Base-by-base conservation (phyloP, 192 early-diverging fungal species). In the Rhizophlyctis rosea region DNA sequence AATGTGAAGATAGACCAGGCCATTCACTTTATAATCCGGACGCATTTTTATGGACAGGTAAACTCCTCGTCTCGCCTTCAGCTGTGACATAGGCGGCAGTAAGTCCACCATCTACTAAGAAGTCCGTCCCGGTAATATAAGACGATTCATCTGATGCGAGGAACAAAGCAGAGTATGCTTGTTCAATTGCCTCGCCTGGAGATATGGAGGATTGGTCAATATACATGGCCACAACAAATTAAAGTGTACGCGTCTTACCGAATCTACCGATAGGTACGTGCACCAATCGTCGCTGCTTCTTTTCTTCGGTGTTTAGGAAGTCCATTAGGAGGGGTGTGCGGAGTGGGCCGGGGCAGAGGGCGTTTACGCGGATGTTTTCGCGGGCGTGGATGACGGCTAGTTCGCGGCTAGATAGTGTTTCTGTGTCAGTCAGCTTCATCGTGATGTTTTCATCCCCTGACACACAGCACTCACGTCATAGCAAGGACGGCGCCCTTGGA, bases 401-500 rank as follows among this genome's bases (percentile, higher is more conserved):
- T 71, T 92, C 91, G 31, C 90, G 88, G 35, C 80, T 77, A 34
- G 50, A 36, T 18, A 33, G 9, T 16, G 23, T 16, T 62, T 14
- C 11, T 36, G 58, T 9, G 0, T 9, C 30, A 34, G 25, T 47
- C 1, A 60, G 27, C 21, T 21, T 7, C 14, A 60, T 21, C 14
- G 21, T n/a, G n/a, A n/a, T n/a, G n/a, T n/a, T n/a, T n/a, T n/a
- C n/a, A n/a, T n/a, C n/a, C n/a, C n/a, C n/a, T n/a, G n/a, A n/a
- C n/a, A n/a, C n/a, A n/a, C n/a, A n/a, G 24, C 36, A 73, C 72
- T 77, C 73, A 81, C 80, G 88, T 93, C 87, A 93, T 87, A 35
- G 90, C 82, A 30, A 91, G 66, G 30, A 93, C 89, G 27, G 90
- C 91, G 21, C 91, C 91, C 62, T 93, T 93, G 59, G 89, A 93